Evolutionary conservation across 768 basidiomycete genomes (phyloP).

Genomic region (Mycena vitilis): DNA sequence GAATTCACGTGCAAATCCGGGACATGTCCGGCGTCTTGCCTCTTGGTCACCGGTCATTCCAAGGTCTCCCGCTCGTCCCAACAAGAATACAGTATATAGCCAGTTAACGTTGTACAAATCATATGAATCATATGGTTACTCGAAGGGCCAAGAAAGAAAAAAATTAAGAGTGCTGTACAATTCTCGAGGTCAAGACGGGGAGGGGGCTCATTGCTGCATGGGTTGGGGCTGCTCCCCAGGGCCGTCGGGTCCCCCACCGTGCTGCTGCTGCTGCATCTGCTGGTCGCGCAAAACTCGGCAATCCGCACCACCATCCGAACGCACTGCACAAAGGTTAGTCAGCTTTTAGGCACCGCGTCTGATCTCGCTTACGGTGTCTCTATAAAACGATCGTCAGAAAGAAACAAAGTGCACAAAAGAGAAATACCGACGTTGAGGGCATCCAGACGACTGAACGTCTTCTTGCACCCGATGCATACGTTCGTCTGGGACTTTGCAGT

Average conservation of each 20-base stretch:
- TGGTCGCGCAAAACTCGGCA: slow-evolving; percentile 64
- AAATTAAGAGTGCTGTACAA: slow-evolving; percentile 21
- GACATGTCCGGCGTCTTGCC: no score
- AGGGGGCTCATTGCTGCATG: neutral
- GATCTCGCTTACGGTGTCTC: slow-evolving; percentile 77
- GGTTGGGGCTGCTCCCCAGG: neutral
- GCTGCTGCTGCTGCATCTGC: slow-evolving; percentile 44
- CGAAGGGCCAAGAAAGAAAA: neutral
- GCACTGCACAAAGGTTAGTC: slow-evolving; percentile 60
- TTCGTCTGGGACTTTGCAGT: slow-evolving; percentile 86
- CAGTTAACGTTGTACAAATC: slow-evolving; percentile 16
- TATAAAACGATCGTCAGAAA: slow-evolving; percentile 48
- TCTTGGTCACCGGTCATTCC: no score
- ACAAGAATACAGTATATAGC: slow-evolving; percentile 22
- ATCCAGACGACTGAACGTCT: slow-evolving; percentile 94
- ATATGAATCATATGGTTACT: slow-evolving; percentile 19
- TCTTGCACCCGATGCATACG: slow-evolving; percentile 91
- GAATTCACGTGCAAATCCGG: no score
- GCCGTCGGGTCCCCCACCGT: slow-evolving; percentile 16
- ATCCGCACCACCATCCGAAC: slow-evolving; percentile 87
- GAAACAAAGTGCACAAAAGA: slow-evolving; percentile 2
- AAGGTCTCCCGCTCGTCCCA: no score
- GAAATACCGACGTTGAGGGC: slow-evolving; percentile 86
- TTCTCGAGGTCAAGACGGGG: neutral
- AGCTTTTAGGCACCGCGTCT: slow-evolving; percentile 39